These are phyloP conservation scores for Cladorrhinum samala DNA, from an alignment of 495 filamentous ascomycete genomes.

Conservation along the genomic window DNA sequence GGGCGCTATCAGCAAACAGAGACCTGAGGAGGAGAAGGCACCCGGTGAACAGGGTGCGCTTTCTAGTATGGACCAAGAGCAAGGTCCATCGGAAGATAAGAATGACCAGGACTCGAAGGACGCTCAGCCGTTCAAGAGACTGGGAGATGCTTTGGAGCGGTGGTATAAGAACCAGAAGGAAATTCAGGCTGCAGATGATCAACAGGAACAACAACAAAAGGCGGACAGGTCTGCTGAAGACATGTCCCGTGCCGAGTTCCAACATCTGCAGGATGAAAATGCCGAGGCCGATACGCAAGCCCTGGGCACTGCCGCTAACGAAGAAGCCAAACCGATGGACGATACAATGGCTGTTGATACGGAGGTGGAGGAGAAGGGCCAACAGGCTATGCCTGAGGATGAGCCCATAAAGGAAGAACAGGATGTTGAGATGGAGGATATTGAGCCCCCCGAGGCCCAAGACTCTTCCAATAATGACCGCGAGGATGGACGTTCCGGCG, in stretches of 20 bases:
- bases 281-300: conserved; percentile 80
- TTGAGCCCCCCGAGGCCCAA: conserved; percentile 26
- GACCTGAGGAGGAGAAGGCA: conserved; percentile 43
- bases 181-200: conserved; percentile 54
- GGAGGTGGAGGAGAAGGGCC: conserved; percentile 52
- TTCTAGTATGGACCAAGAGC: conserved; percentile 48
- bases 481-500: conserved; percentile 37
- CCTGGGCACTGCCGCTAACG: conserved; percentile 78
- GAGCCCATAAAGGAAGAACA: conserved; percentile 51
- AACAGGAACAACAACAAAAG: conserved; percentile 47
- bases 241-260: conserved; percentile 60
- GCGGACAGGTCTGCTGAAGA: conserved; percentile 48
- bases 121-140: conserved; percentile 75
- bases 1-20: conserved; percentile 44
- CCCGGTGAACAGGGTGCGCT: conserved; percentile 44
- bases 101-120: conserved; percentile 40
- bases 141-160: conserved; percentile 86
- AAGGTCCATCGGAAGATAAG: conserved; percentile 39
- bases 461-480: conserved; percentile 39
- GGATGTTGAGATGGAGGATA: conserved; percentile 36
- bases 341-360: conserved; percentile 77
- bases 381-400: conserved; percentile 47
- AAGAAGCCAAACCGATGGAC: conserved; percentile 76
- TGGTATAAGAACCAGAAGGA: conserved; percentile 83
- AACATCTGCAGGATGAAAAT: conserved; percentile 81